phyloP scores from a whole-genome alignment of 164 flowering plant species.

The Pachysandra terminalis region DNA sequence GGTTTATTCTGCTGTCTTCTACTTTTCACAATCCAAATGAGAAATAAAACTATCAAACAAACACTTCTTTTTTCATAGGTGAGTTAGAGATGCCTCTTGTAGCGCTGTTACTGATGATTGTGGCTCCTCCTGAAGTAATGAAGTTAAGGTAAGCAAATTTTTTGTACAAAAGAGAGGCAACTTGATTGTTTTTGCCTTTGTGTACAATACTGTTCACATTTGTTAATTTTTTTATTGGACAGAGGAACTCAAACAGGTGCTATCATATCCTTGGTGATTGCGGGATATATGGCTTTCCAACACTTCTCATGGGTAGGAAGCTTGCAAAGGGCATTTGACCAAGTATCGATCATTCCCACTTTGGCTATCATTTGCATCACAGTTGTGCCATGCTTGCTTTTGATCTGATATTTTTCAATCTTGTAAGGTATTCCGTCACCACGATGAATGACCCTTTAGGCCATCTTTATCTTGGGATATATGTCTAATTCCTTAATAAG shows the following conservation, averaged over 20 bases:
- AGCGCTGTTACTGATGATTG: constrained; percentile 59
- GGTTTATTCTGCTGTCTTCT: not conserved
- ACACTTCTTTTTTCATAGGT: constrained; percentile 33
- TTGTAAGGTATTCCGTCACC: too few species aligned
- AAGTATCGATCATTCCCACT: constrained; percentile 68
- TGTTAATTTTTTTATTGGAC: constrained; percentile 16
- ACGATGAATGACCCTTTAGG: too few species aligned
- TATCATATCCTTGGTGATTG: constrained; percentile 51
- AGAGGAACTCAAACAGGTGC: constrained; percentile 75
- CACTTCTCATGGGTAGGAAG: constrained; percentile 70
- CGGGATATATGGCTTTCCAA: constrained; percentile 73
- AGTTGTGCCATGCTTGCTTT: constrained; percentile 43
- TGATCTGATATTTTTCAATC: constrained; percentile 34
- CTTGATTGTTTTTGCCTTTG: not conserved
- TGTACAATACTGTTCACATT: not conserved
- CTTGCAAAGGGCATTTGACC: constrained; percentile 63
- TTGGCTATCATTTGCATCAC: constrained; percentile 52
- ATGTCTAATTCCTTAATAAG: too few species aligned
- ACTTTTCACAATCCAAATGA: not conserved
- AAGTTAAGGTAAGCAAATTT: constrained; percentile 41
- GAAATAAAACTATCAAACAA: not conserved
- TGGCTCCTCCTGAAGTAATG: constrained; percentile 62
- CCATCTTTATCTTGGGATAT: too few species aligned
- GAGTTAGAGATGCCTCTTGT: constrained; percentile 76
- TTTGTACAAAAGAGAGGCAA: not conserved